Conservation (phyloP, 495 filamentous ascomycete genomes). For the Penicillium daleae region DNA sequence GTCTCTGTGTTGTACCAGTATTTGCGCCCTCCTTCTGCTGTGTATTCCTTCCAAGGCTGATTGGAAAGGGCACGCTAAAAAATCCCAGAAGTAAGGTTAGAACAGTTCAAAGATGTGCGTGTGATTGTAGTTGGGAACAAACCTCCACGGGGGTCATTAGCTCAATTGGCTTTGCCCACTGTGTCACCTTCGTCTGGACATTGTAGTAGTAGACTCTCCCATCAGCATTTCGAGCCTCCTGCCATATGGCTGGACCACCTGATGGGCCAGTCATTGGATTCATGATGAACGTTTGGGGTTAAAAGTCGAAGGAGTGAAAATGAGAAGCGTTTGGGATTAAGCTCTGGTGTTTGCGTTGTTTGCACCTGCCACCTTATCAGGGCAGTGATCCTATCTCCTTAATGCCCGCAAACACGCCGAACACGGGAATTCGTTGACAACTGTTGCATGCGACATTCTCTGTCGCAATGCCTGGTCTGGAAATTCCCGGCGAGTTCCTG, state of each 20-base stretch:
- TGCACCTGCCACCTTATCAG: slow-evolving; percentile 32
- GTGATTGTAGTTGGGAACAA: slow-evolving; percentile 27
- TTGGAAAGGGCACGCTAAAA: slow-evolving; percentile 74
- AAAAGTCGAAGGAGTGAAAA: slow-evolving; percentile 24
- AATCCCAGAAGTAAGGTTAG: slow-evolving; percentile 15
- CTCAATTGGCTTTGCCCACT: slow-evolving; percentile 92
- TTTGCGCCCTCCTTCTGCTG: slow-evolving; percentile 79
- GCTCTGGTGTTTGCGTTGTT: slow-evolving; percentile 40
- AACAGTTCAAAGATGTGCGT: slow-evolving; percentile 8
- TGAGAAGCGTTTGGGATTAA: slow-evolving; percentile 24
- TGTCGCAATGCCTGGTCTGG: slow-evolving; percentile 46
- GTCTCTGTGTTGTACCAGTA: slow-evolving; percentile 95
- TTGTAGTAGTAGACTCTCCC: slow-evolving; percentile 96
- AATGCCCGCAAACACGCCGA: slow-evolving; percentile 14
- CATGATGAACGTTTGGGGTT: slow-evolving; percentile 50
- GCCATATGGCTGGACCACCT: slow-evolving; percentile 67
- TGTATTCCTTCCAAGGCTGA: slow-evolving; percentile 93
- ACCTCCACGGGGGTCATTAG: slow-evolving; percentile 89
- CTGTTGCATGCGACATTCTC: slow-evolving; percentile 30
- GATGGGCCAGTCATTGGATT: slow-evolving; percentile 62
- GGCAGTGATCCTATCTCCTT: slow-evolving; percentile 20
- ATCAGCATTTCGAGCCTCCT: slow-evolving; percentile 80
- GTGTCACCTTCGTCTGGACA: slow-evolving; percentile 78
- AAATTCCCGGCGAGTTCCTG: slow-evolving; percentile 61
- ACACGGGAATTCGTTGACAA: slow-evolving; percentile 9